Percentiles rank a stretch among this genome's conserved stretches.
Evolutionary conservation across 2,329 filamentous ascomycete species (phyloP).

Genomic region (Microdochium trichocladiopsis): DNA sequence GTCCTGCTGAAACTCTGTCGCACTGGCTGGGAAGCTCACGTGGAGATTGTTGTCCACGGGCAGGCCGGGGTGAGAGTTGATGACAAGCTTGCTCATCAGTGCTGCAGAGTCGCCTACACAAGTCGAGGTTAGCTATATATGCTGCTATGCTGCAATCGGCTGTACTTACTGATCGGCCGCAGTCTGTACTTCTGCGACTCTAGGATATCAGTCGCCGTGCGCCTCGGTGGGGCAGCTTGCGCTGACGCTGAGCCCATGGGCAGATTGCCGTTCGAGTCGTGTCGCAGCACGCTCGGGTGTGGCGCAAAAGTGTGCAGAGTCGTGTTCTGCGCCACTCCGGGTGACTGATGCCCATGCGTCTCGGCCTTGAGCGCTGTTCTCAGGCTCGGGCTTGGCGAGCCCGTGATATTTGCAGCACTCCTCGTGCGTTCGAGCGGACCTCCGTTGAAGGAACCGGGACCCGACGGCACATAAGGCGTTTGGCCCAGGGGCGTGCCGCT

Average conservation of each 20-base stretch:
- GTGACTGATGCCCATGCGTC: background rate
- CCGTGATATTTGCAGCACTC: constrained; percentile 19
- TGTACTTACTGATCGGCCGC: constrained; percentile 18
- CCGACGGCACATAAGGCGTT: constrained; percentile 19
- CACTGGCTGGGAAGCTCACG: constrained; percentile 58
- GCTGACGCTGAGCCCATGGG: constrained; percentile 4
- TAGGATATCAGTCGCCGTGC: constrained; percentile 20
- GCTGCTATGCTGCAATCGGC: background rate
- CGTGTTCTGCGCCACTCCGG: background rate
- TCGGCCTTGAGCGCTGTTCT: background rate
- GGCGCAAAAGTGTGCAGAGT: background rate
- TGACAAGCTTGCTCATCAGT: constrained; percentile 18
- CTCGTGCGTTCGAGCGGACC: constrained; percentile 29
- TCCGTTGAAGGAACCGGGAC: constrained; percentile 14
- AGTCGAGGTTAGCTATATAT: constrained; percentile 3
- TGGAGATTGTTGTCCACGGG: constrained; percentile 54
- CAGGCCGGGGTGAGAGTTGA: constrained; percentile 51
- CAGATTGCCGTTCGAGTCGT: background rate
- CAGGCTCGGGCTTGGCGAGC: constrained; percentile 7
- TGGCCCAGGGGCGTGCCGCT: constrained; percentile 16
- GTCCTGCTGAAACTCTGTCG: constrained; percentile 62
- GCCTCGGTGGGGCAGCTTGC: constrained; percentile 14
- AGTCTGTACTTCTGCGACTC: constrained; percentile 22
- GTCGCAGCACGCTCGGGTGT: background rate
- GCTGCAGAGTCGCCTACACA: constrained; percentile 17